Base-by-base conservation (phyloP, 345 rosid genomes). In the Capsella bursapastoris region DNA sequence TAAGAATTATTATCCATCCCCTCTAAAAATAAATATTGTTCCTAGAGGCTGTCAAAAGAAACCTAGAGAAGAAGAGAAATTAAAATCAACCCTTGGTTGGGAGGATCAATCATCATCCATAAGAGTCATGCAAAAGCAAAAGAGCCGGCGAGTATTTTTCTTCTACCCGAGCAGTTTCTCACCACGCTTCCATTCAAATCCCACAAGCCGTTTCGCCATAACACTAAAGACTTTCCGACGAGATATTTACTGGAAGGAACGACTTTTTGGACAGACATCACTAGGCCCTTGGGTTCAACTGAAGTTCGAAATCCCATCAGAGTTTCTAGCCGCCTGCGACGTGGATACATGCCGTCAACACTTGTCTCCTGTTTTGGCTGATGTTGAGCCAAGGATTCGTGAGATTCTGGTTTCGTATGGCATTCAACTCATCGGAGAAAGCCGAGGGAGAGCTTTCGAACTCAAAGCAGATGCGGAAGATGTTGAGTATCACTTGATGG, bases 381-480 rank as follows among this genome's bases (percentile, higher is more conserved):
- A 41, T 22, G 35, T 63, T 45, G 67, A 44, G 27, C 65, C 48
- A 25, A 13, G 53, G 53, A 44, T 44, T 28, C 38, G 27, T 7
- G 67, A 63, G 12, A n/a, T 8, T 28, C 8, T 63, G 25, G 40
- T 29, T n/a, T 9, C 45, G 14, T 44, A 45, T n/a, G 68, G 53
- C 8, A 63, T 63, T 44, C 68, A 45, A 29, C 68, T 63, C 40
- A 25, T 13, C n/a, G 40, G 68, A 8, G 66, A 62, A 27, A 61
- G 50, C 32, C 1, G 10, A 44, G 38, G 67, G 44, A 63, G 37
- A 63, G 27, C 67, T n/a, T 63, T 63, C 38, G 38, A 41, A 11
- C 50, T 61, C 50, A 61, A 61, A 61, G 35, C 66, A 25, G 66
- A 61, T 40, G 66, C 49, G 34, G 49, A 60, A 60, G 65, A 62